Base-by-base conservation (phyloP, 164 flowering plant genomes). In the Sedum album region DNA sequence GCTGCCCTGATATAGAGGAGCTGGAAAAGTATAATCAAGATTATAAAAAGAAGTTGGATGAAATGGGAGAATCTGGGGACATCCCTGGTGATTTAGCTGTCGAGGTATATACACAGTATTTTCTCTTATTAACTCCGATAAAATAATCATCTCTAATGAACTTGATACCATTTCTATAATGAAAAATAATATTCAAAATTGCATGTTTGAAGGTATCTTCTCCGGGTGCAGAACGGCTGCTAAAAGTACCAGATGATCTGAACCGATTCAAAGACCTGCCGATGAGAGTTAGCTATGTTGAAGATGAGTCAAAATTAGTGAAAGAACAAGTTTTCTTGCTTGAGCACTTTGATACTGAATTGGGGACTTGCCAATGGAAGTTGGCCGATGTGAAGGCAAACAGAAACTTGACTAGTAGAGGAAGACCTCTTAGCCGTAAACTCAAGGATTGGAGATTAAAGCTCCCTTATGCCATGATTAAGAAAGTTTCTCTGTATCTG, bases 321-420 rank as follows among this genome's bases (percentile, higher is more conserved):
- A 84, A 85, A 70, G 71, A 68, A 42, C 86, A 86, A 30, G 76
- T 88, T 9, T 90, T 88, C 79, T 44, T 78, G 69, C 76, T 89
- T 73, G 99, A 91, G 5, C 79, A 86, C 2, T 26, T 91, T 2
- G 92, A 87, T 44, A 60, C 69, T 15, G 88, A 83, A 67, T 70
- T 79, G 1, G 89, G 75, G 65, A 74, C 65, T 17, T 89, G 97
- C 62, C 77, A 82, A 35, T 94, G 96, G 97, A 94, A 82, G 82
- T 73, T 90, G 82, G 99, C 97, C 26, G 75, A 91, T 76, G 97
- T 86, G 71, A 90, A 76, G 83, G 97, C 86, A 76, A 91, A 90
- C 68, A 79, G 88, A 49, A 91, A 82, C 35, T 81, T 78, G 48
- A 36, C 73, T 35, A 79, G 86, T 73, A 91, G 87, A 79, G 99